Conservation (phyloP, 768 basidiomycete genomes). For the Russula dissimulans region DNA sequence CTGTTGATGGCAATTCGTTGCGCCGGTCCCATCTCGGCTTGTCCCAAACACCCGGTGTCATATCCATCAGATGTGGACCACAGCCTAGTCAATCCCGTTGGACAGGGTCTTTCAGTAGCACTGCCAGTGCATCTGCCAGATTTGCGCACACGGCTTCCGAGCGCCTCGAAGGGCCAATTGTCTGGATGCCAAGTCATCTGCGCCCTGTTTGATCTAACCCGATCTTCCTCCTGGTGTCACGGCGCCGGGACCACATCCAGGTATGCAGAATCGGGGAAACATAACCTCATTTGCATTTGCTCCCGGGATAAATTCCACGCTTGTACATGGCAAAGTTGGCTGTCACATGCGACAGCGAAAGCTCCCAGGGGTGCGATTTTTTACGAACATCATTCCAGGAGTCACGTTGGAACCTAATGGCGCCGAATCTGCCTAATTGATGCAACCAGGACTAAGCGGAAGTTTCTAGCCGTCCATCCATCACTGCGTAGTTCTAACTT, state of each 20-base stretch:
- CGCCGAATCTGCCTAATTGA: slow-evolving; percentile 4
- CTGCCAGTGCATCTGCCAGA: neutral
- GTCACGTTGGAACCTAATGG: slow-evolving; percentile 7
- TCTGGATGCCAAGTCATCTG: slow-evolving; percentile 4
- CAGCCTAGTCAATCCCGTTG: neutral
- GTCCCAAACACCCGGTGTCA: neutral
- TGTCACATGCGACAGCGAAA: slow-evolving; percentile 1
- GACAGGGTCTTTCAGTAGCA: slow-evolving; percentile 1
- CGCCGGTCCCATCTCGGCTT: slow-evolving; percentile 4
- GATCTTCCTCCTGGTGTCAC: slow-evolving; percentile 8
- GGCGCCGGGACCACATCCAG: neutral
- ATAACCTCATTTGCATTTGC: neutral
- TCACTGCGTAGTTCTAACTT: slow-evolving; percentile 16
- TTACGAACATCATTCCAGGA: neutral
- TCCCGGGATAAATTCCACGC: neutral
- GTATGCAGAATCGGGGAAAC: neutral
- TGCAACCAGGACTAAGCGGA: slow-evolving; percentile 1
- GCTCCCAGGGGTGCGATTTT: neutral
- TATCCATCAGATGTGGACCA: slow-evolving; percentile 5
- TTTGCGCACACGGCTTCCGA: neutral
- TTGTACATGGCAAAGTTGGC: neutral
- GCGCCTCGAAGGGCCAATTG: slow-evolving; percentile 13
- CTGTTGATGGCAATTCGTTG: slow-evolving; percentile 5
- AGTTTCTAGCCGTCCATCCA: neutral
- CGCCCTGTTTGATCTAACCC: slow-evolving; percentile 1